Conservation (phyloP, 75 land plant species). For the Cunninghamia lanceolata region DNA sequence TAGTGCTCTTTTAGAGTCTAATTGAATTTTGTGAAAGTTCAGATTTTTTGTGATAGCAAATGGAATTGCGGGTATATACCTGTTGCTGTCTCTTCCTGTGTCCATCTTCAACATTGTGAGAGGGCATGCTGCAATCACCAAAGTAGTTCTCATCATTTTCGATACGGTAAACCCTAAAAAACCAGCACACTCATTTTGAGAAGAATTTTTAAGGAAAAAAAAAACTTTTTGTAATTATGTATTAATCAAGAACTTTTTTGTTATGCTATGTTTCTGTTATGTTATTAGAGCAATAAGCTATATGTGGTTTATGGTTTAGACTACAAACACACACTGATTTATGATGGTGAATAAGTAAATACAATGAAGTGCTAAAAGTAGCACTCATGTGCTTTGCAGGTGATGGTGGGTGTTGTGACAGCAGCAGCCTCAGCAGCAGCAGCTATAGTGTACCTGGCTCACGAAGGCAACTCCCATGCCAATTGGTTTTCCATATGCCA, state of each 20-base stretch:
- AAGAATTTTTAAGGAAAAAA: too few species aligned
- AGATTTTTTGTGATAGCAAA: slow-evolving; percentile 59
- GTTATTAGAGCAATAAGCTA: neutral
- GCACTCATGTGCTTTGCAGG: neutral
- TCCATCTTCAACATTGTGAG: slow-evolving; percentile 41
- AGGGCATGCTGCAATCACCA: slow-evolving; percentile 19
- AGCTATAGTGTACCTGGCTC: slow-evolving; percentile 54
- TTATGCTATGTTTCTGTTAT: neutral
- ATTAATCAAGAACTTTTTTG: neutral
- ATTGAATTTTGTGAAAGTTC: neutral
- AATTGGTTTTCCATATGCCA: slow-evolving; percentile 60
- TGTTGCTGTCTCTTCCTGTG: slow-evolving; percentile 53
- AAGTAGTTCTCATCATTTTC: slow-evolving; percentile 37
- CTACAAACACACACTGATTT: too few species aligned
- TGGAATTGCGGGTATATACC: slow-evolving; percentile 42
- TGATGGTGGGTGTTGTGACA: slow-evolving; percentile 19
- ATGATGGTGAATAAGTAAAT: too few species aligned
- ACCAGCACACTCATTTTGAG: neutral
- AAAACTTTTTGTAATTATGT: too few species aligned
- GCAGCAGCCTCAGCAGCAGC: slow-evolving; percentile 37
- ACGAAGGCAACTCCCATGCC: slow-evolving; percentile 41
- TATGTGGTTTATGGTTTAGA: too few species aligned
- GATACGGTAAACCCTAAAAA: slow-evolving; percentile 36
- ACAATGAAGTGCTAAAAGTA: neutral
- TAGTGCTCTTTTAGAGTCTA: neutral